Evolutionary conservation across 2,329 filamentous ascomycete species (phyloP).

Genomic region (Penicillium brasilianum): DNA sequence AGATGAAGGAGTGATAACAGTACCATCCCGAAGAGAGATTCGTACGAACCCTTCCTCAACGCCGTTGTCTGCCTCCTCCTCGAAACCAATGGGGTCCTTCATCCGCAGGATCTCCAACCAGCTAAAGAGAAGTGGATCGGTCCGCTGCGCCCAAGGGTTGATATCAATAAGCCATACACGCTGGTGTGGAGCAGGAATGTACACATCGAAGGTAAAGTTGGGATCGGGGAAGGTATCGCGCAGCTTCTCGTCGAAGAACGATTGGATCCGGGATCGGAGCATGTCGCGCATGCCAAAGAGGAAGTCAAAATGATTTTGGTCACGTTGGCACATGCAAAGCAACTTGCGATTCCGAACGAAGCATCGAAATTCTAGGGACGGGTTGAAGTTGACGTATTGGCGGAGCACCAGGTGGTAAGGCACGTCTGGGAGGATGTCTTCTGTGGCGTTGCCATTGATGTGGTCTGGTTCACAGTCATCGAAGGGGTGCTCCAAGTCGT

Average conservation of each 20-base stretch:
- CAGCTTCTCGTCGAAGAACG: constrained; percentile 77
- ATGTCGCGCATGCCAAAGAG: constrained; percentile 69
- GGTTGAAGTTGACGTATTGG: constrained; percentile 86
- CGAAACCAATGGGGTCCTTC: constrained; percentile 52
- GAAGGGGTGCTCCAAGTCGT: constrained; percentile 92
- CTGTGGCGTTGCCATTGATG: constrained; percentile 13
- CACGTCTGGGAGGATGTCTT: constrained; percentile 52
- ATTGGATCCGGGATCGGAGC: constrained; percentile 70
- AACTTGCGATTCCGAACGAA: constrained; percentile 85
- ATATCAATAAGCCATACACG: constrained; percentile 88
- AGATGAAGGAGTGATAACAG: constrained; percentile 16
- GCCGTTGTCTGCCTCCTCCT: constrained; percentile 39
- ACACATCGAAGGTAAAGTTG: constrained; percentile 89
- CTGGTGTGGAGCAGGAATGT: constrained; percentile 77
- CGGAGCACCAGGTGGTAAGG: constrained; percentile 82
- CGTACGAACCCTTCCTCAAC: constrained; percentile 42
- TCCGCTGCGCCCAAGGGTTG: constrained; percentile 90
- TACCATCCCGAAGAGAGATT: constrained; percentile 38
- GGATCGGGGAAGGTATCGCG: constrained; percentile 80
- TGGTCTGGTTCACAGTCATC: constrained; percentile 65
- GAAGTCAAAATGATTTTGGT: constrained; percentile 89
- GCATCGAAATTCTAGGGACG: constrained; percentile 90
- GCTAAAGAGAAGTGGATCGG: constrained; percentile 85
- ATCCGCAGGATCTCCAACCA: constrained; percentile 85
- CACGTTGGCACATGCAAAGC: constrained; percentile 83